Conservation (phyloP, 2,329 filamentous ascomycete species). For the Alternaria ventricosa region DNA sequence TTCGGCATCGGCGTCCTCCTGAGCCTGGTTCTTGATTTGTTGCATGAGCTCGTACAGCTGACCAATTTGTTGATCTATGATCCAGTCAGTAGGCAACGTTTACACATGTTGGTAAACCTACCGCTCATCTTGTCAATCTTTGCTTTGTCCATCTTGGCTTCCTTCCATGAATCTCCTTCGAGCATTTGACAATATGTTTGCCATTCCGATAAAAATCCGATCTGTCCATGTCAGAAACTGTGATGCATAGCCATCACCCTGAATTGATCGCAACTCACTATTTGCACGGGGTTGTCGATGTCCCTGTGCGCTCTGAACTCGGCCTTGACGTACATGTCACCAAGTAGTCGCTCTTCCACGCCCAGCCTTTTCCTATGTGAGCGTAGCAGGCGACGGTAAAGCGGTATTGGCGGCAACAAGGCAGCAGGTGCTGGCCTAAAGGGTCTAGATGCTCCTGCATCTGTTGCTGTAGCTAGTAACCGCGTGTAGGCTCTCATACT, state of each 20-base stretch:
- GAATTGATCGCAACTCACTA: slow-evolving; percentile 66
- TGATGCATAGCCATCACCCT: not conserved
- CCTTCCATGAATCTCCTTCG: slow-evolving; percentile 85
- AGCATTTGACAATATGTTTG: slow-evolving; percentile 92
- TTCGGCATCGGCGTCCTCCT: slow-evolving; percentile 54
- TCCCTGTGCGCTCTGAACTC: slow-evolving; percentile 86
- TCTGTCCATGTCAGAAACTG: slow-evolving; percentile 58
- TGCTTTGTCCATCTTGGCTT: slow-evolving; percentile 78
- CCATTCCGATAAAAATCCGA: slow-evolving; percentile 96
- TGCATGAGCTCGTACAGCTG: slow-evolving; percentile 96
- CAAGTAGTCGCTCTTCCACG: slow-evolving; percentile 76
- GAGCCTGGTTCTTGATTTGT: slow-evolving; percentile 67
- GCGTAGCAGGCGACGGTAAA: slow-evolving; percentile 87
- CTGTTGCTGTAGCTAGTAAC: slow-evolving; percentile 44
- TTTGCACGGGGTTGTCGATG: slow-evolving; percentile 88
- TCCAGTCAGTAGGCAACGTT: slow-evolving; percentile 3
- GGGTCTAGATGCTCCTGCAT: slow-evolving; percentile 43
- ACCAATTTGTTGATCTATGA: slow-evolving; percentile 83
- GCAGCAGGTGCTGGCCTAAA: slow-evolving; percentile 62
- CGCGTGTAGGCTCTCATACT: slow-evolving; percentile 41
- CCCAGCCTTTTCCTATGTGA: slow-evolving; percentile 82
- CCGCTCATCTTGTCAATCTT: slow-evolving; percentile 96
- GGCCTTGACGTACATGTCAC: slow-evolving; percentile 90
- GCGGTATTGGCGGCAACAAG: slow-evolving; percentile 82
- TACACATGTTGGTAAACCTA: slow-evolving; percentile 53